These are phyloP conservation scores for Ophiognomonia clavigignenti-juglandacearum DNA, from an alignment of 2,329 filamentous ascomycete species.

Conservation along the genomic window DNA sequence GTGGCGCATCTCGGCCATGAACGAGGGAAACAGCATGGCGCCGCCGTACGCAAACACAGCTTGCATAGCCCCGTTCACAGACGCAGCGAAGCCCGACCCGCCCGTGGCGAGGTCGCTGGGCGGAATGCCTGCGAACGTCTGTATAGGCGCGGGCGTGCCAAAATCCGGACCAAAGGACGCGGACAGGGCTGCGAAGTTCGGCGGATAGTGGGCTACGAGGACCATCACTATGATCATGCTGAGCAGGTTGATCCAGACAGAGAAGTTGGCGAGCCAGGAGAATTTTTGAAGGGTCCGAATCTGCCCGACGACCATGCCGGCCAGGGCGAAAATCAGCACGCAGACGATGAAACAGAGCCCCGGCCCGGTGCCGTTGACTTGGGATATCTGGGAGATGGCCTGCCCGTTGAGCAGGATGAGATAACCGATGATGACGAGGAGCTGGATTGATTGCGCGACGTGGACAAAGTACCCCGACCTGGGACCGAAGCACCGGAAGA, in stretches of 20 bases:
- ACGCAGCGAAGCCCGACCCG: constrained; percentile 36
- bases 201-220: constrained; percentile 41
- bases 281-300: constrained; percentile 50
- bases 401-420: constrained; percentile 50
- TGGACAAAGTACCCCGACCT: constrained; percentile 41
- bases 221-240: constrained; percentile 53
- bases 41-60: constrained; percentile 55
- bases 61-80: constrained; percentile 47
- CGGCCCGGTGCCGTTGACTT: too few species aligned
- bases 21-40: constrained; percentile 51
- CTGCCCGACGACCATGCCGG: constrained; percentile 49
- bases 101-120: constrained; percentile 37
- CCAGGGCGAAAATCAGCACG: constrained; percentile 42
- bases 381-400: constrained; percentile 47
- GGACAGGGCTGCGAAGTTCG: constrained; percentile 38
- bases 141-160: constrained; percentile 27
- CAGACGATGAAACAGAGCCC: constrained; percentile 51
- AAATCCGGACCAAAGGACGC: constrained; percentile 23
- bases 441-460: constrained; percentile 39
- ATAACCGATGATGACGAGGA: constrained; percentile 46
- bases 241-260: constrained; percentile 51
- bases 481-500: constrained; percentile 40
- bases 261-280: constrained; percentile 49
- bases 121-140: constrained; percentile 27
- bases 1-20: constrained; percentile 47